phyloP scores from a whole-genome alignment of 306 rosid genomes.

The Cicer bijugum region DNA sequence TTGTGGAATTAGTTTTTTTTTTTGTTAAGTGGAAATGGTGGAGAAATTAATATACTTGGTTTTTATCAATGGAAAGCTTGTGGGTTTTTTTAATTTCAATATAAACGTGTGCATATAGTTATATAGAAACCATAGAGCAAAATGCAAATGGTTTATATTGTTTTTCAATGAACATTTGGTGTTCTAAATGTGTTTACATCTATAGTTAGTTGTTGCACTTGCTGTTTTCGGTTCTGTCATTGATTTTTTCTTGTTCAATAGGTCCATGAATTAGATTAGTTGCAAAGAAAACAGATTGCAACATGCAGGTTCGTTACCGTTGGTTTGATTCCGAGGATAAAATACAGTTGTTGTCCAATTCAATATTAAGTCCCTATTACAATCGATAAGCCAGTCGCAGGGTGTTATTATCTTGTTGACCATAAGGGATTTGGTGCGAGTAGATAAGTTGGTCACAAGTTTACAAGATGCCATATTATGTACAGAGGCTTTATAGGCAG shows the following conservation, averaged over 20 bases:
- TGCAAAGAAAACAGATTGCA: slow-evolving; percentile 47
- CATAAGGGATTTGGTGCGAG: slow-evolving; percentile 55
- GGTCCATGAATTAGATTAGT: slow-evolving; percentile 48
- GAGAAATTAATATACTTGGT: background rate
- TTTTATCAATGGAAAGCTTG: slow-evolving; percentile 12
- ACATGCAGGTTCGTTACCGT: slow-evolving; percentile 58
- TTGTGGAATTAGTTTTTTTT: background rate
- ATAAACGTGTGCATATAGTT: slow-evolving; percentile 3
- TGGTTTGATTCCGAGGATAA: slow-evolving; percentile 58
- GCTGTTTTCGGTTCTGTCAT: slow-evolving; percentile 16
- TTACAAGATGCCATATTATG: slow-evolving; percentile 87
- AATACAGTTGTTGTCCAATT: slow-evolving; percentile 45
- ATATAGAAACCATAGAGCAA: background rate
- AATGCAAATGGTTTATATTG: slow-evolving; percentile 18
- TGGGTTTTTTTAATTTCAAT: slow-evolving; percentile 28
- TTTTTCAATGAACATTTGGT: background rate
- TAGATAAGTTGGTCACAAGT: slow-evolving; percentile 72
- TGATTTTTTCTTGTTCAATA: slow-evolving; percentile 43
- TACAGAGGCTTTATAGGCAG: slow-evolving; percentile 87
- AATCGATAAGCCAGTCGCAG: slow-evolving; percentile 44
- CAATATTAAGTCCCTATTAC: slow-evolving; percentile 44
- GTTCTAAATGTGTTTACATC: slow-evolving; percentile 15
- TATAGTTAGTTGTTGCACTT: slow-evolving; percentile 6
- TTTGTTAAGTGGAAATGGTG: slow-evolving; percentile 7
- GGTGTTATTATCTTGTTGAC: slow-evolving; percentile 69